phyloP scores from a whole-genome alignment of 148 eudicot genomes.

The Rhododendron ferrugineum region DNA sequence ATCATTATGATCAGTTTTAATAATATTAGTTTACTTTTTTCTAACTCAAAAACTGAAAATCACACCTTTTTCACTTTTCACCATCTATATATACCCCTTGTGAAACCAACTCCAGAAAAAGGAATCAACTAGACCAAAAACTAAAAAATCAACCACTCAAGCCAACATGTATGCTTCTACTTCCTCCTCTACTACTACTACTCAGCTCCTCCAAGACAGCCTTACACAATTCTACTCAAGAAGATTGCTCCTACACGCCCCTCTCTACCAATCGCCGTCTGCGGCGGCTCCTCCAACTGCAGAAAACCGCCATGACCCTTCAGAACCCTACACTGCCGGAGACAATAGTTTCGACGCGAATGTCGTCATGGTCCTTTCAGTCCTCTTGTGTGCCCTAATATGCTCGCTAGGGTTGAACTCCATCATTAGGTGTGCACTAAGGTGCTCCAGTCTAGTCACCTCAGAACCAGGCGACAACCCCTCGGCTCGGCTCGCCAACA shows the following conservation, averaged over 20 bases:
- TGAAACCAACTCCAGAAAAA: slow-evolving; percentile 3
- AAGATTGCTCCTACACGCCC: slow-evolving; percentile 44
- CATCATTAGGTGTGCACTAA: slow-evolving; percentile 64
- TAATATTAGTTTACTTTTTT: background rate
- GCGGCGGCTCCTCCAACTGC: slow-evolving; percentile 22
- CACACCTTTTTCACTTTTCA: background rate
- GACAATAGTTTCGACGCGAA: slow-evolving; percentile 57
- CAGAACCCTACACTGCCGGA: slow-evolving; percentile 28
- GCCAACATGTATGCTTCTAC: slow-evolving; percentile 36
- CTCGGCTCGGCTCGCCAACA: slow-evolving; percentile 41
- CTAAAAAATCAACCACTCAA: background rate
- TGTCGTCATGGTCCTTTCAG: slow-evolving; percentile 80
- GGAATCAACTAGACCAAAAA: background rate
- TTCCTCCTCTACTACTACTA: slow-evolving; percentile 27
- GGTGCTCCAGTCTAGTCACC: slow-evolving; percentile 50
- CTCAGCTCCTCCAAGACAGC: slow-evolving; percentile 30
- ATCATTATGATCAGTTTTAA: background rate
- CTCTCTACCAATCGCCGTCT: slow-evolving; percentile 23
- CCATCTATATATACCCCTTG: background rate
- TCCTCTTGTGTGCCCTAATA: slow-evolving; percentile 77
- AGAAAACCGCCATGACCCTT: slow-evolving; percentile 18
- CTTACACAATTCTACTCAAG: slow-evolving; percentile 41
- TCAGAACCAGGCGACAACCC: slow-evolving; percentile 21
- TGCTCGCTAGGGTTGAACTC: slow-evolving; percentile 77
- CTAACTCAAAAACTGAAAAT: background rate